Evolutionary conservation across 768 basidiomycete genomes (phyloP).

Genomic region (Hortiboletus campestris): DNA sequence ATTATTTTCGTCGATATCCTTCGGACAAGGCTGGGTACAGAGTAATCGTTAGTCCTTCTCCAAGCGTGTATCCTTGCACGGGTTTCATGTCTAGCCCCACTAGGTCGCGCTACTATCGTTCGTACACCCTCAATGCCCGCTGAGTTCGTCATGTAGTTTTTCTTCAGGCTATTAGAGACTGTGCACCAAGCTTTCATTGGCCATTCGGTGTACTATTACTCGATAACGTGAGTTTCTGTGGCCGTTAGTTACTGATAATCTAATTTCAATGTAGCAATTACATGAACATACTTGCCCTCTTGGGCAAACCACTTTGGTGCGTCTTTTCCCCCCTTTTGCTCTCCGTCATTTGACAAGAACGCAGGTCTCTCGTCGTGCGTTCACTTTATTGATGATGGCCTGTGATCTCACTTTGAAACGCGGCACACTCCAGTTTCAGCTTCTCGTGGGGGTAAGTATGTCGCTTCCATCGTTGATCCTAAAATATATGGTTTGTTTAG

Average conservation of each 20-base stretch:
- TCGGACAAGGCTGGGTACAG: slow-evolving; percentile 53
- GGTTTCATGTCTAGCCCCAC: background rate
- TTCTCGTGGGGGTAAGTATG: slow-evolving; percentile 36
- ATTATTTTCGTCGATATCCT: slow-evolving; percentile 55
- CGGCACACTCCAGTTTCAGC: slow-evolving; percentile 39
- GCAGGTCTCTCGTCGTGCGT: slow-evolving; percentile 51
- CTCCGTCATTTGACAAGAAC: slow-evolving; percentile 15
- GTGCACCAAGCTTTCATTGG: slow-evolving; percentile 51
- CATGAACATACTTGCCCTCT: slow-evolving; percentile 35
- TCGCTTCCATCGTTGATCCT: background rate
- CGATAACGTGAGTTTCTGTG: slow-evolving; percentile 44
- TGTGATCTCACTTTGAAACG: background rate
- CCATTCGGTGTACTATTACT: slow-evolving; percentile 53
- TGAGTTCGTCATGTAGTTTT: background rate
- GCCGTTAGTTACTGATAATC: background rate
- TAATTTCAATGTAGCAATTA: slow-evolving; percentile 37
- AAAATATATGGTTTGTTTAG: slow-evolving; percentile 29
- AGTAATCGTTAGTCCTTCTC: slow-evolving; percentile 41
- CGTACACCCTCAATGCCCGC: background rate
- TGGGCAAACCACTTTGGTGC: slow-evolving; percentile 46
- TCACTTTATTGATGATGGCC: slow-evolving; percentile 1
- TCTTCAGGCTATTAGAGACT: slow-evolving; percentile 43
- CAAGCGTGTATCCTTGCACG: background rate
- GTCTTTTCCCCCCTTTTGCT: slow-evolving; percentile 5
- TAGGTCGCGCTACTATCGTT: slow-evolving; percentile 38